These are phyloP conservation scores for Dendrobium chrysotoxum DNA, from an alignment of 106 monocot species.

Conservation along the genomic window DNA sequence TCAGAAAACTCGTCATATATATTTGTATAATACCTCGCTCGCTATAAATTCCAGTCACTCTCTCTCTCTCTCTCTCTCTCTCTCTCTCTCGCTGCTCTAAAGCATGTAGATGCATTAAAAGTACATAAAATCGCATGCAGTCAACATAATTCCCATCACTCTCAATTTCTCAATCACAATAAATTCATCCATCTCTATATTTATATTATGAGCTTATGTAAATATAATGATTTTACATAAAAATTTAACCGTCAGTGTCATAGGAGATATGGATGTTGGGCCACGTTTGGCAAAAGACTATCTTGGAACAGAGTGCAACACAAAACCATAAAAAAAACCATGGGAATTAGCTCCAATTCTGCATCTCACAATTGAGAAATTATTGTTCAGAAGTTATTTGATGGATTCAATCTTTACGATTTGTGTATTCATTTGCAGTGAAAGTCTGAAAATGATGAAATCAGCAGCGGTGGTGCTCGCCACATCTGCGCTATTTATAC, in stretches of 20 bases:
- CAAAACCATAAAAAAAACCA: neutral
- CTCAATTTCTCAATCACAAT: conserved; percentile 9
- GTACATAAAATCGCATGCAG: conserved; percentile 6
- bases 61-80: too few species aligned
- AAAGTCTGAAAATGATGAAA: too few species aligned
- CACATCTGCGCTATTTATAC: too few species aligned
- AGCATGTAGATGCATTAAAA: neutral
- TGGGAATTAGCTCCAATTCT: neutral
- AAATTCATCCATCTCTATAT: neutral
- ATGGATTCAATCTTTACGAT: too few species aligned
- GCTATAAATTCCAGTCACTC: too few species aligned
- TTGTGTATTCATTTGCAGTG: too few species aligned
- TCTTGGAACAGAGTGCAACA: conserved; percentile 4
- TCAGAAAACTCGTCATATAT: neutral
- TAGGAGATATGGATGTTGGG: conserved; percentile 7
- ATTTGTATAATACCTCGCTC: neutral
- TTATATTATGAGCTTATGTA: neutral
- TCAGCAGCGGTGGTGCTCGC: too few species aligned
- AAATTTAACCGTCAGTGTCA: conserved; percentile 8
- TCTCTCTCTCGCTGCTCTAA: neutral
- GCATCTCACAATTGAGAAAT: too few species aligned
- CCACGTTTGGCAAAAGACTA: conserved; percentile 4
- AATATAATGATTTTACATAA: neutral
- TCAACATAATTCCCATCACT: conserved; percentile 8
- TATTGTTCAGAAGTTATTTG: too few species aligned